Evolutionary conservation across 352 stramenopile species (phyloP), one percentile per base, ranked within the genome.

Genomic region (Globisporangium iwayamae): DNA sequence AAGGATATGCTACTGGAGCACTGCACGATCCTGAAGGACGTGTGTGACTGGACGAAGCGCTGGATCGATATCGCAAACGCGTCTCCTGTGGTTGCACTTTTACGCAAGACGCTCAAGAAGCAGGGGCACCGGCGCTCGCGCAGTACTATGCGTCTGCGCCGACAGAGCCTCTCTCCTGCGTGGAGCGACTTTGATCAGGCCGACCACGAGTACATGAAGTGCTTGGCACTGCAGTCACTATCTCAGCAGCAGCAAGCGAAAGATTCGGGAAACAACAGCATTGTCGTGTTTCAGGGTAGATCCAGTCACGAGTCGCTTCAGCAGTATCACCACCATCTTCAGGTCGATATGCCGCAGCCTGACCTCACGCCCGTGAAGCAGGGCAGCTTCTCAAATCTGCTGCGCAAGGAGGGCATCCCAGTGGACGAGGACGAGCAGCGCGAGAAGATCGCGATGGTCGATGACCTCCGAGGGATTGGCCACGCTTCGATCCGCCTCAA

Each of bases 181-280:
- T 85, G 78, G 74, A 85, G 68, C 22, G 78, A 71, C 39, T 70
- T 83, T 38, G 71, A 84, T 25, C 67, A 75, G 20, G 74, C 74
- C 34, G 74, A 87, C 51, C 68, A 75, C 60, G 63, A 69, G 46
- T 84, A 84, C 56, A 73, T 84, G 38, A 74, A 81, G 30, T 61
- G 73, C 16, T 72, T 85, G 9, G 53, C 72, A 6, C 46, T 71
- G 25, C 45, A 20, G 6, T 30, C 25, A 25, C 45, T 16, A 7
- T 30, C 25, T 4, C 46, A 39, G 47, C 16, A 38, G 5, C 52
- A 57, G 20, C 39, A 34, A 18, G 16, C 43, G 36, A 59, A 22
- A 9, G 41, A 56, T 22, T 30, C 48, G 9, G 18, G 34, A 13
- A 50, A 22, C 32, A 11, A 18, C 34, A 60, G 13, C 25, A 16